phyloP scores from a whole-genome alignment of 495 filamentous ascomycete species.

The Xylaria nigripes region DNA sequence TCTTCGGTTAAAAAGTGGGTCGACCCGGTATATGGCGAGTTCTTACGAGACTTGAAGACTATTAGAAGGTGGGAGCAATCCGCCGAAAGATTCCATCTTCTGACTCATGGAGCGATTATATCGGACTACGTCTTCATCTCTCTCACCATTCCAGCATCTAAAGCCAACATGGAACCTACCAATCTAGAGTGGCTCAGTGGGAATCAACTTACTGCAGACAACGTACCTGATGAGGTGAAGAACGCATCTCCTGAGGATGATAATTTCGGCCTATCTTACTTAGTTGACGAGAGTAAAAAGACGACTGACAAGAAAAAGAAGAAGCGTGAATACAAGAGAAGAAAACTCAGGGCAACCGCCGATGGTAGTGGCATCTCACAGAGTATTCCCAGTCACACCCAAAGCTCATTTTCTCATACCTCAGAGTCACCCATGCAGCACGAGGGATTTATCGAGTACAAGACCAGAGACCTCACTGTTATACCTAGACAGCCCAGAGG shows the following conservation, averaged over 20 bases:
- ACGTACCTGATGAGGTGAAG: constrained; percentile 36
- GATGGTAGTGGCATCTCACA: neutral
- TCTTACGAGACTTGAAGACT: constrained; percentile 27
- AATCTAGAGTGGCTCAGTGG: constrained; percentile 27
- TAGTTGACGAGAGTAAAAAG: neutral
- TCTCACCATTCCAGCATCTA: constrained; percentile 19
- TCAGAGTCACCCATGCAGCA: constrained; percentile 2
- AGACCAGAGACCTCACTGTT: constrained; percentile 30
- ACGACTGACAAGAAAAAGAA: neutral
- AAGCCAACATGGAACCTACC: constrained; percentile 15
- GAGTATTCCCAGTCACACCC: neutral
- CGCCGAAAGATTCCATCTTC: constrained; percentile 15
- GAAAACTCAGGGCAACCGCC: neutral
- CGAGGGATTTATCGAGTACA: constrained; percentile 29
- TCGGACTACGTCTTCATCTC: constrained; percentile 31
- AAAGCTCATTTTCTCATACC: neutral
- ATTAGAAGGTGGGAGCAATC: constrained; percentile 37
- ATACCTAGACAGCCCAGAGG: constrained; percentile 31
- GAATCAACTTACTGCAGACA: constrained; percentile 32
- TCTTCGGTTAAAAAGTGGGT: constrained; percentile 23
- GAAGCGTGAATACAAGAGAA: neutral
- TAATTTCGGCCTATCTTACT: constrained; percentile 11
- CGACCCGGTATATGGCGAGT: constrained; percentile 32
- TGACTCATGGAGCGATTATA: constrained; percentile 20
- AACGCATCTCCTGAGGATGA: constrained; percentile 18